These are phyloP conservation scores for Metschnikowia santaceciliae DNA, from an alignment of 805 yeast genomes.

Conservation along the genomic window DNA sequence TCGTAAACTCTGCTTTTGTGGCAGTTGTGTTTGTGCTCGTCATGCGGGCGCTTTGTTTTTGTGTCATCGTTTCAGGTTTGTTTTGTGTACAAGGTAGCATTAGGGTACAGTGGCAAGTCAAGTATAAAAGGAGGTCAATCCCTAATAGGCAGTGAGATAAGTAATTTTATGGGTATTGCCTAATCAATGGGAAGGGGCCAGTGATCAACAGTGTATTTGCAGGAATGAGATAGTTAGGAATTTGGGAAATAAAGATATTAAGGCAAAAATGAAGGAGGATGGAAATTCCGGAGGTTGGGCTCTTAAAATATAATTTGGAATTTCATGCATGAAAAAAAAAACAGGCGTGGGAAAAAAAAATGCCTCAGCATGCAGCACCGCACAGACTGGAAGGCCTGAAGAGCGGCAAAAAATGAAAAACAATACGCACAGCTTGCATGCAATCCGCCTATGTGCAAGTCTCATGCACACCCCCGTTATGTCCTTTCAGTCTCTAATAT, in stretches of 20 bases:
- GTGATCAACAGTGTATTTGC: no score
- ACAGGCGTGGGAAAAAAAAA: neutral
- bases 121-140: neutral
- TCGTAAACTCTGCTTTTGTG: no score
- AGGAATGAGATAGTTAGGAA: no score
- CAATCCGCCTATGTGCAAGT: neutral
- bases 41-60: no score
- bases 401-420: neutral
- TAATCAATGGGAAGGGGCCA: no score
- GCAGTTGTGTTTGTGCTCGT: no score
- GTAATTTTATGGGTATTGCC: no score
- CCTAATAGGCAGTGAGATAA: no score
- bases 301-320: neutral
- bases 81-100: neutral
- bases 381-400: neutral
- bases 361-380: neutral
- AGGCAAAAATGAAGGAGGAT: neutral
- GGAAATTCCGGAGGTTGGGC: neutral
- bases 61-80: no score
- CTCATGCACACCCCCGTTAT: neutral
- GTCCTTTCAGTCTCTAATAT: neutral
- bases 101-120: neutral
- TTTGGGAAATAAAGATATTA: no score
- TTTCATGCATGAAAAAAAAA: conserved; percentile 3
- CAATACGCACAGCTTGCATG: neutral